These are phyloP conservation scores for Coniochaeta prunicola DNA, from an alignment of 2,329 filamentous ascomycete species.

Conservation along the genomic window DNA sequence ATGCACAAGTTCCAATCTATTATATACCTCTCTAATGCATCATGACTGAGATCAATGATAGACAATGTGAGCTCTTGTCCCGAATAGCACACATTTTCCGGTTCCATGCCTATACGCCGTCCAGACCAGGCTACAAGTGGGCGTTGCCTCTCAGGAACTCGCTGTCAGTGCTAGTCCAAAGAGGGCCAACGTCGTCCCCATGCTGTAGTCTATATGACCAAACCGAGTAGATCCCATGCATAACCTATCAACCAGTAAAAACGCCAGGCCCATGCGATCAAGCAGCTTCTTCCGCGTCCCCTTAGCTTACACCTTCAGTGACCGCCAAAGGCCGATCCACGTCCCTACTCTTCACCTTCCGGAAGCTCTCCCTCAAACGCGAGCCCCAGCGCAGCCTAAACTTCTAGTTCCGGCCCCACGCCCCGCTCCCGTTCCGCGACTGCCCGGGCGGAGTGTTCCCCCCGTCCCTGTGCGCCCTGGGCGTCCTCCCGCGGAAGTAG, in stretches of 20 bases:
- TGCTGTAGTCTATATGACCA: no score
- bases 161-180: no score
- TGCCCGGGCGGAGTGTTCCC: neutral
- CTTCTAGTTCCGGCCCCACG: slow-evolving; percentile 1
- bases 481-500: slow-evolving; percentile 41
- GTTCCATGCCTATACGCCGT: neutral
- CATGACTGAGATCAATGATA: neutral
- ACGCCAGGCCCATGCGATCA: neutral
- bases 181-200: no score
- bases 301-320: neutral
- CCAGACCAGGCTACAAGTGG: neutral
- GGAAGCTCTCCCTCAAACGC: neutral
- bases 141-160: no score
- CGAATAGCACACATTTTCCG: neutral
- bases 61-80: neutral
- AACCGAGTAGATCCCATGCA: neutral
- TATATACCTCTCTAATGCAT: neutral
- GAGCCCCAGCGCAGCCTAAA: neutral
- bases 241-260: neutral
- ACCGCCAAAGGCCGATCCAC: neutral
- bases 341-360: neutral
- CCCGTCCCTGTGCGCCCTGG: slow-evolving; percentile 4
- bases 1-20: neutral
- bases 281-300: neutral
- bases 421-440: neutral